Evolutionary conservation across 2,329 filamentous ascomycete genomes (phyloP).

Genomic region (Trichothecium sympodiale): DNA sequence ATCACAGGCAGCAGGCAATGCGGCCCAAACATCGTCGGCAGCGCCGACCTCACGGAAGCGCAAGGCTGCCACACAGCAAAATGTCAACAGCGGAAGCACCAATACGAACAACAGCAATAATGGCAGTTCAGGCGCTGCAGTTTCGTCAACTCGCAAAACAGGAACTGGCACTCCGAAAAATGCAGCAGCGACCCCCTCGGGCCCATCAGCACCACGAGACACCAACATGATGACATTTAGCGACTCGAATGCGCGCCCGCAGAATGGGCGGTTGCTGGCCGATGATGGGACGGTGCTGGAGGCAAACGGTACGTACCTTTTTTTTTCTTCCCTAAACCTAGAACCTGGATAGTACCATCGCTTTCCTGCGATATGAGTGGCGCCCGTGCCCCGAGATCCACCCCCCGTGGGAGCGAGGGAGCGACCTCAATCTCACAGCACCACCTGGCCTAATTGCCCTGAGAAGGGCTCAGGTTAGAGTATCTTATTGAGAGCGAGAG

Average conservation of each 20-base stretch:
- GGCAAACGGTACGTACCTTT: constrained; percentile 63
- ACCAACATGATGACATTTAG: constrained; percentile 88
- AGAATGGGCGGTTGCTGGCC: constrained; percentile 69
- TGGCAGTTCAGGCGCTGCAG: constrained; percentile 2
- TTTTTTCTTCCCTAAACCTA: background rate
- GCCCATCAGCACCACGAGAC: constrained; percentile 30
- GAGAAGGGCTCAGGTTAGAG: too few species aligned
- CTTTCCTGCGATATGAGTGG: constrained; percentile 1
- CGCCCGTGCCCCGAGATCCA: constrained; percentile 8
- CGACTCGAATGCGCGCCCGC: constrained; percentile 54
- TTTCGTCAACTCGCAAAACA: constrained; percentile 11
- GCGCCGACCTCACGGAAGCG: constrained; percentile 53
- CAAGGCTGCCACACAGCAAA: constrained; percentile 50
- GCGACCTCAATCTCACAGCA: too few species aligned
- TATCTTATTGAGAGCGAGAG: too few species aligned
- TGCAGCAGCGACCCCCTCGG: constrained; percentile 26
- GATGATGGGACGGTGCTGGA: constrained; percentile 81
- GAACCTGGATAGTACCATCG: background rate
- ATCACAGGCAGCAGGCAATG: constrained; percentile 35
- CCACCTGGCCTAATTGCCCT: too few species aligned
- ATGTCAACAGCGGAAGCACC: constrained; percentile 6
- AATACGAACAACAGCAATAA: too few species aligned
- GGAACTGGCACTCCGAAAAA: constrained; percentile 19
- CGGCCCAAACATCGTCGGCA: constrained; percentile 32
- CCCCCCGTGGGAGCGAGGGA: background rate